Evolutionary conservation across 352 stramenopile species (phyloP).

Genomic region (Pythium aristosporum): DNA sequence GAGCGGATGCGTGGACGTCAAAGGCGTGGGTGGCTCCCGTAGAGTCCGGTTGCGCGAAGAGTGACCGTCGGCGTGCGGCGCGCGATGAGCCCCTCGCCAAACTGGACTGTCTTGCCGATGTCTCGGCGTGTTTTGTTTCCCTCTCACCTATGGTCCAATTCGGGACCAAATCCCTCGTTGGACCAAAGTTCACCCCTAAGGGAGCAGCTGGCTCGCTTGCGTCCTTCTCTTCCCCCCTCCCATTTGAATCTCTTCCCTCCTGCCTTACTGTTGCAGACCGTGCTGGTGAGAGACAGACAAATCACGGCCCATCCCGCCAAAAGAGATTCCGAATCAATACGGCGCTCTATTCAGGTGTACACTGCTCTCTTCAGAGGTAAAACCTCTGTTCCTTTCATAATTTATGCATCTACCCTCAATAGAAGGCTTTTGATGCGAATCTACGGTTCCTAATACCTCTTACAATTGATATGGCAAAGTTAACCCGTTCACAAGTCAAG

Average conservation of each 20-base stretch:
- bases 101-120: constrained; percentile 16
- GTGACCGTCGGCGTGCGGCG: neutral
- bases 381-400: neutral
- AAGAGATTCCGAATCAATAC: neutral
- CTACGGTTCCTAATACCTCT: neutral
- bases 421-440: neutral
- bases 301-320: neutral
- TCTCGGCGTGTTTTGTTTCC: constrained; percentile 10
- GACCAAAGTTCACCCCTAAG: constrained; percentile 12
- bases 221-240: constrained; percentile 6
- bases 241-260: constrained; percentile 11
- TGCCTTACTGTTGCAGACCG: neutral
- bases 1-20: neutral
- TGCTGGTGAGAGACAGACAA: neutral
- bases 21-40: neutral
- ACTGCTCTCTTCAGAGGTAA: too few relatives aligned
- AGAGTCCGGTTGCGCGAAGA: neutral
- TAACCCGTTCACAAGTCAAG: neutral
- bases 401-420: neutral
- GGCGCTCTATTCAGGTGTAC: neutral
- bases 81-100: neutral
- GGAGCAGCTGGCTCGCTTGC: constrained; percentile 5
- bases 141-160: constrained; percentile 7
- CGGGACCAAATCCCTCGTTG: constrained; percentile 16
- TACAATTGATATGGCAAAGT: neutral